Conservation (phyloP, 179 eudicot species). For the Camellia oleifera region DNA sequence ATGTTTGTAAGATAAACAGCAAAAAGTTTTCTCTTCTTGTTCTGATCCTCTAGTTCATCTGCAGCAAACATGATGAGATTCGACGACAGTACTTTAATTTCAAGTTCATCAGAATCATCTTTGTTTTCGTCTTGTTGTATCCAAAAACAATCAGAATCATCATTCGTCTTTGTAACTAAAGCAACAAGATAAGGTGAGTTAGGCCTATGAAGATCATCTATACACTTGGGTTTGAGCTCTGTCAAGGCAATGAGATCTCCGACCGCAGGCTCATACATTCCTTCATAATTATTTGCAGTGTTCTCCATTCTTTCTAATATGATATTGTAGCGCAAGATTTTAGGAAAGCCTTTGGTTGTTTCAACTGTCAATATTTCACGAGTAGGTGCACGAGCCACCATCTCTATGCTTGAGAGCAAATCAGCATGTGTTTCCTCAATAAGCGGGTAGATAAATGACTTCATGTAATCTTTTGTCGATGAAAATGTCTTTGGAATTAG, state of each 20-base stretch:
- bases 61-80: slow-evolving; percentile 20
- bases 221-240: slow-evolving; percentile 36
- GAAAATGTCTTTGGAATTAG: slow-evolving; percentile 42
- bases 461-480: slow-evolving; percentile 33
- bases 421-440: slow-evolving; percentile 25
- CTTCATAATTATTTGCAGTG: slow-evolving; percentile 3
- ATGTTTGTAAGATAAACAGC: slow-evolving; percentile 53
- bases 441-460: slow-evolving; percentile 35
- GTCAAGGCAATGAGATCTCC: slow-evolving; percentile 63
- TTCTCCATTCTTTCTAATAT: not conserved
- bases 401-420: slow-evolving; percentile 23
- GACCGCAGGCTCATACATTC: slow-evolving; percentile 34
- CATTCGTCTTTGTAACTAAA: slow-evolving; percentile 23
- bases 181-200: slow-evolving; percentile 34
- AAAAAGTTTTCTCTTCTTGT: slow-evolving; percentile 20
- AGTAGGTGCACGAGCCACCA: no score
- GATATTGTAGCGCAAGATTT: no score
- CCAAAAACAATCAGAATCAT: not conserved
- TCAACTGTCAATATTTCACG: no score
- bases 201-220: slow-evolving; percentile 38
- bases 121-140: no score
- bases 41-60: not conserved
- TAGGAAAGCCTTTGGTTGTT: no score
- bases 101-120: slow-evolving; percentile 8
- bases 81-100: slow-evolving; percentile 26